Percentiles rank a stretch among this genome's conserved stretches.
phyloP scores from a whole-genome alignment of 805 yeast species.

The Candida peoriensis region DNA sequence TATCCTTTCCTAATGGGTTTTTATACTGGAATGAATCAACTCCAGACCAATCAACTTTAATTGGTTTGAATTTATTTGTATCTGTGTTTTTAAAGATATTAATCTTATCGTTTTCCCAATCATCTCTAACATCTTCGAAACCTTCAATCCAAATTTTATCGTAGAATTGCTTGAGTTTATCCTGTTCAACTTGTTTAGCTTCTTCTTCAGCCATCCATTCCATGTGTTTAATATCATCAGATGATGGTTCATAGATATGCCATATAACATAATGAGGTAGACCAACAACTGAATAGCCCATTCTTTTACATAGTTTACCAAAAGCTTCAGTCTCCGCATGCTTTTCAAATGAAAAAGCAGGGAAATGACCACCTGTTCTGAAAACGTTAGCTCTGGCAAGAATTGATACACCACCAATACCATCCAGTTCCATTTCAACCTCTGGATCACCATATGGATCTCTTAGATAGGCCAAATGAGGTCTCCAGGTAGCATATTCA shows the following conservation, averaged over 20 bases:
- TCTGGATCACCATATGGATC: slow-evolving; percentile 95
- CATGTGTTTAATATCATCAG: slow-evolving; percentile 85
- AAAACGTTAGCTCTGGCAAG: slow-evolving; percentile 84
- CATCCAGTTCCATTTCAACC: slow-evolving; percentile 90
- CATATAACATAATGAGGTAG: slow-evolving; percentile 93
- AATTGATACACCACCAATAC: slow-evolving; percentile 96
- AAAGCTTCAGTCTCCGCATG: slow-evolving; percentile 99
- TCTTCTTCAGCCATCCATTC: slow-evolving; percentile 90
- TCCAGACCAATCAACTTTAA: slow-evolving; percentile 70
- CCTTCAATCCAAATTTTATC: slow-evolving; percentile 74
- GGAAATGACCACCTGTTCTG: slow-evolving; percentile 89
- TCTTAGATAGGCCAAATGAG: slow-evolving; percentile 90
- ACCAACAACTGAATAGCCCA: slow-evolving; percentile 89
- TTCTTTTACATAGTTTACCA: slow-evolving; percentile 80
- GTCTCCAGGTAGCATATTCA: slow-evolving; percentile 97
- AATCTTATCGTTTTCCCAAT: slow-evolving; percentile 71
- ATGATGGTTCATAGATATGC: slow-evolving; percentile 95
- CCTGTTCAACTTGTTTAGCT: slow-evolving; percentile 57
- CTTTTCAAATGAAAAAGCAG: slow-evolving; percentile 91
- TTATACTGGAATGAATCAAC: slow-evolving; percentile 33
- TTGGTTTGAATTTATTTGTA: slow-evolving; percentile 39
- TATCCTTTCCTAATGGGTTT: slow-evolving; percentile 18
- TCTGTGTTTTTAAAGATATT: slow-evolving; percentile 78
- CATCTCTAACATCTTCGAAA: slow-evolving; percentile 67
- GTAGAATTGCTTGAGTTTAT: slow-evolving; percentile 57